Evolutionary conservation across 1,284 basidiomycete species (phyloP), one percentile per base, ranked within the genome.

Genomic region (Pulchroboletus neoregius): DNA sequence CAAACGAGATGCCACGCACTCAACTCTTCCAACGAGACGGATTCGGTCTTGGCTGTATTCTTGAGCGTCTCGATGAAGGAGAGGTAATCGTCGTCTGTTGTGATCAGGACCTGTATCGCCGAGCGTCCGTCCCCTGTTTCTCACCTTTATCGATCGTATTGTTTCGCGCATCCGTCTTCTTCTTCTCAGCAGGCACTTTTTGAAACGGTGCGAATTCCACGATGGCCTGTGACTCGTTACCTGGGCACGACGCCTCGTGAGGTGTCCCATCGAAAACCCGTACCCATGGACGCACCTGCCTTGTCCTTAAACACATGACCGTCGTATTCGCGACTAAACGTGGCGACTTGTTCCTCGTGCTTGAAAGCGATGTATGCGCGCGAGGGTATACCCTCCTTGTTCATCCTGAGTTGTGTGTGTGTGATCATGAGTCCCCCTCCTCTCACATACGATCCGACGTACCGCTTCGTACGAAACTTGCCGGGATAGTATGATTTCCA

Each of bases 121-220:
- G n/a, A n/a, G n/a, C n/a, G n/a, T n/a, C n/a, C n/a, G n/a, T n/a
- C n/a, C n/a, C n/a, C n/a, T n/a, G n/a, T n/a, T n/a, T n/a, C 13
- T 11, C 27, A 51, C 62, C 61, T 57, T 58, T 46, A 39, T 61
- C 56, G 48, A 67, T 69, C 35, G 57, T 65, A 4, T 62, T 61
- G 43, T 56, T 61, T 31, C 73, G 62, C 31, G 61, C 68, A 15
- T 77, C 73, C 0, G 65, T 61, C 65, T 91, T 94, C 65, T 78
- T 80, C 67, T 84, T 84, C 52, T 85, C 83, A 0, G 75, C 63
- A 0, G 91, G 87, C 3, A 87, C 70, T 67, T 92, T 96, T 65
- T 94, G 94, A 53, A 86, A 91, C 0, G 94, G 93, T 0, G 95
- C 90, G 61, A 90, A 97, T 68, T 99, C 95, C 3, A 99, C 93